phyloP scores from a whole-genome alignment of 1,284 basidiomycete species.

The Microbotryum violaceum region DNA sequence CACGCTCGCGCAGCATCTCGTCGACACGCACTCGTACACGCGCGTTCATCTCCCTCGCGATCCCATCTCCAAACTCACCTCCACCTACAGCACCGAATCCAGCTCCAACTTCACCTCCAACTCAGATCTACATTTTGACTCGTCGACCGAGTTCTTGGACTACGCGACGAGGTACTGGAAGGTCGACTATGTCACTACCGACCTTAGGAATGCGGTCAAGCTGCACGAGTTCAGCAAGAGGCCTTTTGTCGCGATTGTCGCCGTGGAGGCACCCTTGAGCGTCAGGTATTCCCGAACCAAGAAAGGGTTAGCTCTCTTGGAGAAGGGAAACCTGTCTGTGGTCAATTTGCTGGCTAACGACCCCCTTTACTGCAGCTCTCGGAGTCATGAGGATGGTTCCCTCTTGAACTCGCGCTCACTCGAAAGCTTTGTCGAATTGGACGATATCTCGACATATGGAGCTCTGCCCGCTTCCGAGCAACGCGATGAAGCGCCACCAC shows the following conservation, averaged over 20 bases:
- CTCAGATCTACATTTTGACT: slow-evolving; percentile 46
- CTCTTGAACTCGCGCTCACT: slow-evolving; percentile 39
- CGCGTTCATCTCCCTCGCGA: slow-evolving; percentile 39
- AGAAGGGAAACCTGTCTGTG: background rate
- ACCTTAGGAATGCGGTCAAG: slow-evolving; percentile 53
- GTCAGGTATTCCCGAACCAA: slow-evolving; percentile 35
- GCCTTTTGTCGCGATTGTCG: slow-evolving; percentile 82
- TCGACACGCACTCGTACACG: slow-evolving; percentile 46
- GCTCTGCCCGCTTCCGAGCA: slow-evolving; percentile 14
- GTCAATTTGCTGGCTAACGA: too few species aligned
- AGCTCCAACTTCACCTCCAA: slow-evolving; percentile 1
- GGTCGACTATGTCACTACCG: slow-evolving; percentile 68
- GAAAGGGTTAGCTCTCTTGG: background rate
- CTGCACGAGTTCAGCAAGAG: slow-evolving; percentile 69
- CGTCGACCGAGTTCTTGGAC: slow-evolving; percentile 57
- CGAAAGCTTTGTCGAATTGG: slow-evolving; percentile 57
- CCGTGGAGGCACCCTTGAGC: slow-evolving; percentile 74
- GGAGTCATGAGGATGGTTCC: too few species aligned
- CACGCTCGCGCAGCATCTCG: slow-evolving; percentile 64
- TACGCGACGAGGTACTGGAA: slow-evolving; percentile 78
- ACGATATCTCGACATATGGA: slow-evolving; percentile 58
- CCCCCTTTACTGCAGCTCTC: too few species aligned
- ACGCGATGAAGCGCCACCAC: too few species aligned
- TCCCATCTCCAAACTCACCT: background rate
- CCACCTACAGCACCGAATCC: too few species aligned